Evolutionary conservation across 805 yeast genomes (phyloP), one percentile per base, ranked within the genome.

Genomic region (Teunomyces aglyptinius): DNA sequence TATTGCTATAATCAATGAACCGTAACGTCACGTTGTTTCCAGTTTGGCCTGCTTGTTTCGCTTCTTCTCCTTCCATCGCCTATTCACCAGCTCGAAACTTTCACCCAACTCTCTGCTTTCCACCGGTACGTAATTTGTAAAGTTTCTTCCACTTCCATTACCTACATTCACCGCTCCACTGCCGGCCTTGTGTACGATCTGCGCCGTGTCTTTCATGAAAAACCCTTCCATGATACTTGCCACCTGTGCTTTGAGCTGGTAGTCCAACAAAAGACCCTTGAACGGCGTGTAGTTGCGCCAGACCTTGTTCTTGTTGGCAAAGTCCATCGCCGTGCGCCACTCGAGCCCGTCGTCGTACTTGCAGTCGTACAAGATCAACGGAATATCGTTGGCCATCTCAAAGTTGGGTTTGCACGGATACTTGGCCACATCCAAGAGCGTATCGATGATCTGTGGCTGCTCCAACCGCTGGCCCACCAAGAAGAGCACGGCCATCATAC

Each of bases 311-410:
- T 54, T 55, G 12, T 52, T 40, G n/a, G 52, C 47, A 36, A 61
- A 52, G 47, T 73, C 49, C 1, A 60, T 51, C 4, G 66, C 58
- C 3, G 60, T 51, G n/a, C 58, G 59, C 96, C 96, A 92, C 51
- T 81, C 83, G 67, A 90, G 74, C 11, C 15, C 18, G 2, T 75
- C 76, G 6, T 82, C 81, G 60, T 80, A 94, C 11, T 77, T 80
- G 64, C 98, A 92, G 59, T 92, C 96, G 61, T 85, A 90, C 34
- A 94, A 68, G 3, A 92, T 83, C 54, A 94, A 71, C 1, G 99
- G 99, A 5, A 85, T 68, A 53, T 92, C 98, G 59, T 85, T 79
- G 0, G 96, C 98, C 88, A 92, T 88, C 35, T 83, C 90, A 60
- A 86, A 94, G 3, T 76, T 67, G 1, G 99, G 99, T 52, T 84